Base-by-base conservation (phyloP, 116 monocot species). In the Trichopus zeylanicus region DNA sequence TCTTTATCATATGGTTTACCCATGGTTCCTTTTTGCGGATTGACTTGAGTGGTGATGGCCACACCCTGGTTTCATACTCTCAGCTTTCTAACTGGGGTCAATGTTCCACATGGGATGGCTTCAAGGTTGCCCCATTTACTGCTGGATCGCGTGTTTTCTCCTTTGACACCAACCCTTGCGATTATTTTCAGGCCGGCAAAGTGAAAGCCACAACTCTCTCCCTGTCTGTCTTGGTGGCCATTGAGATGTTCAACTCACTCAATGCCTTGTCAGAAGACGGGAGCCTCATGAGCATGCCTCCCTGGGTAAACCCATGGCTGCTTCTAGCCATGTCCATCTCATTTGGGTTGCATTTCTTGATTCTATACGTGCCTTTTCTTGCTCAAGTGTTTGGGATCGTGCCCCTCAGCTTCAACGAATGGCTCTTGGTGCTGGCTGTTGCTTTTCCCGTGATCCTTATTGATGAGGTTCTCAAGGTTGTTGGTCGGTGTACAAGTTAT, bases 161-260 rank as follows among this genome's bases (percentile, higher is more conserved):
- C 35, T 90, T 90, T 18, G 76, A 87, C 5, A 1, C 73, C 0
- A 77, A 91, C 37, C 87, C 97, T 1, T 91, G 97, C 15, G 87
- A 97, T 16, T 91, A 97, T 19, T 97, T 91, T 77, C 79, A 68
- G 59, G 42, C 72, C 0, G 97, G 97, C 12, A 97, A 97, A 69
- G 74, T 91, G 32, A 97, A 97, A 60, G 97, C 97, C 0, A 97
- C 74, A 51, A 97, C 97, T 1, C 77, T 97, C 22, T 97, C 97
- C 0, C 81, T 97, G 16, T 97, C 97, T 23, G 97, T 97, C 24
- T 31, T 97, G 47, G 97, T 97, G 28, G 83, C 97, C 31, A 97
- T 97, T 5, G 97, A 97, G 72, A 97, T 97, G 91, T 87, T 97
- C 75, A 97, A 97, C 60, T 90, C 91, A 9, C 84, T 97, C 3